Base-by-base conservation (phyloP, 805 yeast genomes). In the Candida sonorensis region DNA sequence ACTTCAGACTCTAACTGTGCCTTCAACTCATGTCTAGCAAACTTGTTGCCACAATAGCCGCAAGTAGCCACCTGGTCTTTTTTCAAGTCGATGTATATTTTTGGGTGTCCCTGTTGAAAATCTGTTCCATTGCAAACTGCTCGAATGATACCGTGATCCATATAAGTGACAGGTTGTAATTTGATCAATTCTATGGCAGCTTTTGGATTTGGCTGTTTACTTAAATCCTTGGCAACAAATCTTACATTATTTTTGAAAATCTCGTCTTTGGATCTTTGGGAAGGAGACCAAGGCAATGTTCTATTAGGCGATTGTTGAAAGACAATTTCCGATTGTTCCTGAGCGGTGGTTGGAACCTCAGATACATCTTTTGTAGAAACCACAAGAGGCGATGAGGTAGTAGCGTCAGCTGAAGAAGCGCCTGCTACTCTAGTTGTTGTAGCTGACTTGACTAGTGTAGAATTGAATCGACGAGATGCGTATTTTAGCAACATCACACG, bases 101-200 rank as follows among this genome's bases (percentile, higher is more conserved):
- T 81, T 27, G 95, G 95, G 55, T 84, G 95, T 13, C 95, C 95
- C 47, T 76, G 82, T 48, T 73, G 75, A 9, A 81, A 82, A 46
- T 67, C 76, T 44, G 81, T 78, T 24, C 95, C 95, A 48, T 81
- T 84, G 55, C 95, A 85, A 12, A 80, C 90, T 1, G 95, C 95
- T 32, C 76, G 57, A 10, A 21, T 11, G 47, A 75, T 68, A 19
- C 41, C 38, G 41, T 67, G 70, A 24, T 59, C 49, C 38, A 84
- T 62, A 50, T 70, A 81, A 45, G 74, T 64, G 26, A 84, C 62
- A 3, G 95, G 94, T 50, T 77, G 76, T 51, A 78, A 62, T 20
- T 81, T 78, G 46, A 85, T 81, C 57, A 85, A 68, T 27, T 85
- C 92, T 50, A 85, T 85, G 35, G 94, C 94, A 26, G 94, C 83